These are phyloP conservation scores for Chlorencoelia australis DNA, from an alignment of 2,329 filamentous ascomycete species.

Conservation along the genomic window DNA sequence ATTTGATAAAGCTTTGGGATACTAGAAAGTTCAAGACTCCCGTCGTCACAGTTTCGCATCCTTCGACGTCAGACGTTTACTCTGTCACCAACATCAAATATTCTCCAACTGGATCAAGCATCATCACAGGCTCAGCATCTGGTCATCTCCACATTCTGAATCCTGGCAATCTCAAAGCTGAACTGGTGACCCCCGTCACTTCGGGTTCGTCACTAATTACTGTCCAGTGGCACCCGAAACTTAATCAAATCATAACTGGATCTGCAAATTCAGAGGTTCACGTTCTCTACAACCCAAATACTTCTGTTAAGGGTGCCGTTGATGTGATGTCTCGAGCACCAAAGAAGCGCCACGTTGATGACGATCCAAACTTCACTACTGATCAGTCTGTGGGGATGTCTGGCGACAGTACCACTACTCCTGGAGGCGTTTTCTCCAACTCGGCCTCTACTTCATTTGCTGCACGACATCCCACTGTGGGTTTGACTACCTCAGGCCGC, in stretches of 20 bases:
- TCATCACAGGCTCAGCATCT: constrained; percentile 79
- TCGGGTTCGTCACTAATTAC: constrained; percentile 72
- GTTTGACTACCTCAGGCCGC: constrained; percentile 68
- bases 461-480: constrained; percentile 56
- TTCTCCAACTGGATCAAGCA: constrained; percentile 70
- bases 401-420: constrained; percentile 68
- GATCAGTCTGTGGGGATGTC: constrained; percentile 74
- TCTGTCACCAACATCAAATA: constrained; percentile 83
- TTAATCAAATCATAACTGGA: constrained; percentile 93
- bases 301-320: constrained; percentile 71
- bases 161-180: constrained; percentile 76
- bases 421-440: constrained; percentile 50
- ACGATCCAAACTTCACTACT: constrained; percentile 78
- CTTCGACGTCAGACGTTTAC: constrained; percentile 75
- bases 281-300: constrained; percentile 80
- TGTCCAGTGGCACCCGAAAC: constrained; percentile 83
- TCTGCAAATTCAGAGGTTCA: constrained; percentile 86
- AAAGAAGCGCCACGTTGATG: constrained; percentile 91
- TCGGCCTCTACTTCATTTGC: constrained; percentile 36
- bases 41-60: constrained; percentile 67
- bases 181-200: constrained; percentile 82
- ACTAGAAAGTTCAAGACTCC: constrained; percentile 90
- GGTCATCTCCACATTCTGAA: constrained; percentile 90
- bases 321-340: constrained; percentile 87
- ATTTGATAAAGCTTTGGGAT: constrained; percentile 94